Evolutionary conservation across 768 basidiomycete species (phyloP).

Genomic region (Lactarius pseudohatsudake): DNA sequence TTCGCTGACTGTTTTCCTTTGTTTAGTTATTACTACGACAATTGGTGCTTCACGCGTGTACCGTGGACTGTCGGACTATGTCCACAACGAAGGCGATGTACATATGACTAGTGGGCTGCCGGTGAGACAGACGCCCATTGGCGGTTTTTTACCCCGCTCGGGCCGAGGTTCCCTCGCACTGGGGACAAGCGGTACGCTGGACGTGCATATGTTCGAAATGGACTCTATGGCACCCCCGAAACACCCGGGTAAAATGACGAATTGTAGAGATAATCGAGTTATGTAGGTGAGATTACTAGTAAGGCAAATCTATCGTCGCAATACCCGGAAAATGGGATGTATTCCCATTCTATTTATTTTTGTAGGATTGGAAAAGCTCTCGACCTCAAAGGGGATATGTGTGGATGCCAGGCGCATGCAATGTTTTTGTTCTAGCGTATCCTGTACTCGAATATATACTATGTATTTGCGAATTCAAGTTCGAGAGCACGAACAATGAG

Average conservation of each 20-base stretch:
- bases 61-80: slow-evolving; percentile 3
- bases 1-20: neutral
- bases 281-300: no score
- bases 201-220: neutral
- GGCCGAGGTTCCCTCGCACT: neutral
- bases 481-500: no score
- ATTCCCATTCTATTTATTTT: neutral
- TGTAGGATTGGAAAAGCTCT: neutral
- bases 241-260: neutral
- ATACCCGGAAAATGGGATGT: neutral
- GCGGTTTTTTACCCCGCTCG: neutral
- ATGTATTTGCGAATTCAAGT: no score
- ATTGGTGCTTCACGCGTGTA: neutral
- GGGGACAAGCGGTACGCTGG: neutral
- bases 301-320: no score
- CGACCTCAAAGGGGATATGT: neutral
- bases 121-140: neutral
- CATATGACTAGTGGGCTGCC: neutral
- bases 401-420: no score
- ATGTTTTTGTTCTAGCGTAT: no score
- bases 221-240: neutral
- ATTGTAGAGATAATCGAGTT: no score
- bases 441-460: no score
- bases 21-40: no score
- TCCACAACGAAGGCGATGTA: neutral